Evolutionary conservation across 2,329 filamentous ascomycete genomes (phyloP), one percentile per base, ranked within the genome.

Genomic region (Coniosporium tulheliwenetii): DNA sequence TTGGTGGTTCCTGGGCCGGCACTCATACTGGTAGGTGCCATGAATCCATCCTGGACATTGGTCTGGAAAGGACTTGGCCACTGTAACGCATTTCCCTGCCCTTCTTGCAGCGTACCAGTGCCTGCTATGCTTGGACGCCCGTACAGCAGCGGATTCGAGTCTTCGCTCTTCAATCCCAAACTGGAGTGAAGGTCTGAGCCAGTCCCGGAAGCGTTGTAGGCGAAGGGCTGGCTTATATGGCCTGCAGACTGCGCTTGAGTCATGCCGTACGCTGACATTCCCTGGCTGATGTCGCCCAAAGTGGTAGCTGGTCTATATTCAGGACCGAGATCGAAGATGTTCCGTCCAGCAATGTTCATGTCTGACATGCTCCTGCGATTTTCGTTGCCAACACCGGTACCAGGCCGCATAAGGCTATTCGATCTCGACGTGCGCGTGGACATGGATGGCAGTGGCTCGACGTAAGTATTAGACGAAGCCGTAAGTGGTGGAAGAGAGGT

Each of bases 391-490:
- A 49, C 58, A 36, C 37, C 31, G 37, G 37, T 42, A 10, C 41
- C 50, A 13, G 64, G 63, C 12, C 59, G 60, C 42, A 67, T 66
- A 47, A 69, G 48, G 51, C 65, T 68, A 54, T 68, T 69, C 15
- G 66, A 64, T 39, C 66, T 54, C 40, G 66, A 69, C 5, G 65
- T 64, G 19, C 66, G 57, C 39, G 61, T 62, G 39, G 66, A 70
- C 51, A 67, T 58, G 12, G 60, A 57, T 8, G 58, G 55, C 32
- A 62, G 48, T n/a, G 12, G 19, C 19, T 26, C 19, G 19, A 26
- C 19, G 19, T 26, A 26, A 26, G 19, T 26, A 26, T 26, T 26
- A 7, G 19, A 26, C 19, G 19, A 26, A 26, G 19, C 19, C 19
- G 19, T 26, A 7, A 26, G 19, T 26, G 19, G 19, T 26, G 19